Evolutionary conservation across 495 filamentous ascomycete species (phyloP), one percentile per base, ranked within the genome.

Genomic region (Thermothielavioides terrestris): DNA sequence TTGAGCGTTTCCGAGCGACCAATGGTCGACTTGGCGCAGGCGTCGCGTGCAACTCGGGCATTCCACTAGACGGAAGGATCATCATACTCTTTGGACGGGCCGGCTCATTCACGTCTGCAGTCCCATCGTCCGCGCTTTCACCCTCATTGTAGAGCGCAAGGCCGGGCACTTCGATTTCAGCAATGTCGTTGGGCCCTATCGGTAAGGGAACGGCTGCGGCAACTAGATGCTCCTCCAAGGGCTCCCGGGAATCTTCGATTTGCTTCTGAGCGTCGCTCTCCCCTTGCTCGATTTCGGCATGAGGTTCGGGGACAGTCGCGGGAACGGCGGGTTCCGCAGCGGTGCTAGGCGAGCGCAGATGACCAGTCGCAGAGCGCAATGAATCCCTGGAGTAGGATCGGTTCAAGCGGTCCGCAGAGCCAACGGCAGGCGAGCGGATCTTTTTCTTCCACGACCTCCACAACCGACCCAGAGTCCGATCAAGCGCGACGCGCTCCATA

Each of bases 401-500:
- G 14, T 56, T 52, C 50, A 65, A 58, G 26, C 58, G 63, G 23
- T 71, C 69, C 51, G 60, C 52, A 31, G 48, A 47, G 39, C 43
- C 52, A 30, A 57, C 46, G 28, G 22, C 53, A 6, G 76, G 73
- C 15, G 72, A 72, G 30, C 83, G 77, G 50, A 85, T 77, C 50
- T 81, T 82, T 68, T 94, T 94, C 62, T 90, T 86, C 94, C 94
- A 99, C 26, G 87, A 85, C 57, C 94, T 80, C 94, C 94, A 99
- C 26, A 97, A 68, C 28, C 91, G 74, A 12, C 94, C 90, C 3
- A 99, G 68, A 11, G 87, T 90, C 35, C 86, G 75, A 61, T 92
- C 88, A 47, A 97, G 71, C 4, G 91, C 92, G 51, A 97, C 73
- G 49, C 92, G 90, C 63, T 97, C 91, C 73, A 95, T 86, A 61